These are phyloP conservation scores for Elaeagnus macrophylla DNA, from an alignment of 306 rosid species.

Conservation along the genomic window DNA sequence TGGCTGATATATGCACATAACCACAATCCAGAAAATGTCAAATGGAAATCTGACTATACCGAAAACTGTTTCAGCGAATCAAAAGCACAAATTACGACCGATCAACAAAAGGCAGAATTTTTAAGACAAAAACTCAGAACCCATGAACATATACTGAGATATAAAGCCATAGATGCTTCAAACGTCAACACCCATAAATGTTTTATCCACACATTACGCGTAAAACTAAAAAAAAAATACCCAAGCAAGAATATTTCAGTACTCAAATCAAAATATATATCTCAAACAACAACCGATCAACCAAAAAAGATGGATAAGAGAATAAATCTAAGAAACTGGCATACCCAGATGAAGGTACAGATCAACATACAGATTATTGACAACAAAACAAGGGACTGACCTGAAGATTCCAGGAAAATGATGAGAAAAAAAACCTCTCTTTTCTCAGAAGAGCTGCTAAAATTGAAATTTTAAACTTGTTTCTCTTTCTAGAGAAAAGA, in stretches of 20 bases:
- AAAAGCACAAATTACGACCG: conserved; percentile 11
- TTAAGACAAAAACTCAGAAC: conserved; percentile 13
- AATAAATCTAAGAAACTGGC: conserved; percentile 25
- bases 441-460: conserved; percentile 6
- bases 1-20: neutral
- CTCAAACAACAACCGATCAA: conserved; percentile 33
- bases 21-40: conserved; percentile 10
- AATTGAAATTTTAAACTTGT: neutral
- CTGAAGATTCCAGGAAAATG: conserved; percentile 6
- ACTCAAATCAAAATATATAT: conserved; percentile 18
- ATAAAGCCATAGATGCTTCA: neutral
- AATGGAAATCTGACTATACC: conserved; percentile 14
- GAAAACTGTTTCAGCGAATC: conserved; percentile 6
- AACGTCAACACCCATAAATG: neutral
- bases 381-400: conserved; percentile 20
- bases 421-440: conserved; percentile 4
- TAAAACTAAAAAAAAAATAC: conserved; percentile 4
- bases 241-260: neutral
- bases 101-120: conserved; percentile 7
- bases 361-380: conserved; percentile 31
- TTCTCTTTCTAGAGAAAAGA: conserved; percentile 14
- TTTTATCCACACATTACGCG: conserved; percentile 3
- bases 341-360: conserved; percentile 34
- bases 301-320: conserved; percentile 4
- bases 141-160: neutral